Base-by-base conservation (phyloP, 192 early-diverging fungal species). In the Spizellomyces sp. region DNA sequence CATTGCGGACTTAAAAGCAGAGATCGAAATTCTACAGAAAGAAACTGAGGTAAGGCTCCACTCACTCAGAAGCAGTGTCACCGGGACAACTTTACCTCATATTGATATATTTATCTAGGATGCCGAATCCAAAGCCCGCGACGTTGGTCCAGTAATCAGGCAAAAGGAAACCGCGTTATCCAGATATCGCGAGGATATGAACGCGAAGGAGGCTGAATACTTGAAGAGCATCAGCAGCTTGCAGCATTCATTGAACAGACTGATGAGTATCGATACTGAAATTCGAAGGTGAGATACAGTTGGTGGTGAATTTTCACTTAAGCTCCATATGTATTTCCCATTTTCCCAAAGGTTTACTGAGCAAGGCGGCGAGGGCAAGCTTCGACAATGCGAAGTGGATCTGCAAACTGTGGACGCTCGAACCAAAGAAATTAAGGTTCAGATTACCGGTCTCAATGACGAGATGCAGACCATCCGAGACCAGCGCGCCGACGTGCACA, bases 391-490 rank as follows among this genome's bases (percentile, higher is more conserved):
- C 52, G 12, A 44, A 12, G 15, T 8, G 3, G 63, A 73, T 4
- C 19, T 83, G 4, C 14, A 75, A 19, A 14, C 58, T 9, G 52
- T 73, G 2, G 64, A 77, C 55, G 10, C 6, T 9, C 66, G 77
- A 45, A 79, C 75, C 42, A 61, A 73, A 9, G 63, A 77, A 5
- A 46, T 88, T 5, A 77, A 90, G 36, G 64, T 27, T 8, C 62
- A 82, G 19, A 75, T 84, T 44, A 64, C 48, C 4, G 72, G 70
- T 14, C 45, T 79, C 22, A 62, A 61, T 19, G 64, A 64, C 5
- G 62, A 85, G 56, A 72, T 86, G 65, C 75, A 82, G 14, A 64
- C 52, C 0, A 66, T 83, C 8, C 64, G 66, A 27, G 77, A 81
- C 61, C 15, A 73, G 15, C 4, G 48, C 4, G 58, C 71, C 57